These are phyloP conservation scores for Herpotrichia juniperi DNA, from an alignment of 2,329 filamentous ascomycete genomes.

Conservation along the genomic window DNA sequence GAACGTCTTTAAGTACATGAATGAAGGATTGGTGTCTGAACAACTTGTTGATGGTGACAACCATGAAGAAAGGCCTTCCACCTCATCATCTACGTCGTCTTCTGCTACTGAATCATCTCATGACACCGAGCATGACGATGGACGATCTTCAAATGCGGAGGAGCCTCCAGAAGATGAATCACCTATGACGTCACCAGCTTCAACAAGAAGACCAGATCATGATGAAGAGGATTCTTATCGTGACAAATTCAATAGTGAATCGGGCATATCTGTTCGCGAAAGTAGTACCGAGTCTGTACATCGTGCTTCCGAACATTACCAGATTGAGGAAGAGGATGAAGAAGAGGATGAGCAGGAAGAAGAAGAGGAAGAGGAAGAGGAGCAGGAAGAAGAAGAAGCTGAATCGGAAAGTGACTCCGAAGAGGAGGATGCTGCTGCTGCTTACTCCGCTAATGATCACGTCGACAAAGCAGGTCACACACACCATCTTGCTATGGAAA, in stretches of 20 bases:
- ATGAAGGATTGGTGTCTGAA: conserved; percentile 17
- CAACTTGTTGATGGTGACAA: conserved; percentile 12
- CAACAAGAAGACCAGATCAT: conserved; percentile 20
- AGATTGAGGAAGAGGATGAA: conserved; percentile 10
- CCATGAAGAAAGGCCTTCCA: conserved; percentile 20
- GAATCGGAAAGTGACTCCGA: conserved; percentile 16
- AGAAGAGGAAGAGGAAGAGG: conserved; percentile 21
- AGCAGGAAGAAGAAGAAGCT: conserved; percentile 22
- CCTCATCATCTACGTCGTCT: conserved; percentile 27
- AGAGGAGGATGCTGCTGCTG: conserved; percentile 7
- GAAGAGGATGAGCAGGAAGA: conserved; percentile 16
- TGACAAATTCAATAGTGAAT: conserved; percentile 20
- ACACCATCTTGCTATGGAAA: conserved; percentile 20
- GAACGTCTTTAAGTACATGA: conserved; percentile 38
- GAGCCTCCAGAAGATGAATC: conserved; percentile 27
- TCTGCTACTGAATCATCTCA: conserved; percentile 11
- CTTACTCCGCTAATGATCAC: conserved; percentile 3
- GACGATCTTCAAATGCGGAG: conserved; percentile 29
- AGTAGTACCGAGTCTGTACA: conserved; percentile 40
- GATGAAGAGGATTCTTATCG: conserved; percentile 14
- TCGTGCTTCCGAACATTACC: conserved; percentile 15
- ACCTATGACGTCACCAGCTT: conserved; percentile 37
- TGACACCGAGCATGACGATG: conserved; percentile 24
- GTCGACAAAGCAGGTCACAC: conserved; percentile 7
- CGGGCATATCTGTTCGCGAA: conserved; percentile 37